A percentile compares a stretch with the other conserved stretches of the same genome.
Conservation (phyloP, 352 stramenopile species). For the Globisporangium acanthophoron region DNA sequence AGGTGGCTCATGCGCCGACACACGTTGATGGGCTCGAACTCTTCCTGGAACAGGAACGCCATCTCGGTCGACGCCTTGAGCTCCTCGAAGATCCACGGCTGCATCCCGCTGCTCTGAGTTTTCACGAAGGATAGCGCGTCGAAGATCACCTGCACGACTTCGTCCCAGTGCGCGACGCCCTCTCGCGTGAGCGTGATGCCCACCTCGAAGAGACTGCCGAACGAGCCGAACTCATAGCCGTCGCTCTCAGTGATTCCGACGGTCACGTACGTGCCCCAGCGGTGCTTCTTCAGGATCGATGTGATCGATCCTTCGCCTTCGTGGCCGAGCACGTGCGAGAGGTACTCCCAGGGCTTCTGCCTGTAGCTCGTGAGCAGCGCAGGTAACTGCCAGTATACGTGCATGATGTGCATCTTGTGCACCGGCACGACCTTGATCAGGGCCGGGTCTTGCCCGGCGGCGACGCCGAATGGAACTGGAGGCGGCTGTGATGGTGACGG, state of each 20-base stretch:
- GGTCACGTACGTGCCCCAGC: constrained; percentile 42
- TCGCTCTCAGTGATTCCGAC: constrained; percentile 45
- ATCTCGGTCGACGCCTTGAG: constrained; percentile 40
- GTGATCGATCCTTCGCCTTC: constrained; percentile 42
- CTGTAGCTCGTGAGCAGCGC: constrained; percentile 31
- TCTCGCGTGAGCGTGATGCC: constrained; percentile 37
- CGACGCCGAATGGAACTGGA: constrained; percentile 24
- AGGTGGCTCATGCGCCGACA: constrained; percentile 48
- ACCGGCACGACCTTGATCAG: constrained; percentile 42
- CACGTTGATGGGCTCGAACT: constrained; percentile 26
- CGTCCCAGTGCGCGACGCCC: constrained; percentile 34
- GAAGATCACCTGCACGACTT: constrained; percentile 46
- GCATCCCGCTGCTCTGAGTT: constrained; percentile 10
- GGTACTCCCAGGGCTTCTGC: constrained; percentile 50
- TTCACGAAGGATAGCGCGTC: constrained; percentile 29
- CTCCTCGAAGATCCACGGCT: constrained; percentile 55
- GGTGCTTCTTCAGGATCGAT: constrained; percentile 26
- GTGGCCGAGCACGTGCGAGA: constrained; percentile 46
- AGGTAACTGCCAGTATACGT: constrained; percentile 48
- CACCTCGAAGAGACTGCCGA: constrained; percentile 52
- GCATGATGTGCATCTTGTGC: constrained; percentile 35
- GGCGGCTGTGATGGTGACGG: not conserved
- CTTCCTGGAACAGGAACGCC: constrained; percentile 62
- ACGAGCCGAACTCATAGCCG: constrained; percentile 58
- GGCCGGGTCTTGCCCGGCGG: constrained; percentile 20